Base-by-base conservation (phyloP, 352 stramenopile genomes). In the Aphanomyces astaci region DNA sequence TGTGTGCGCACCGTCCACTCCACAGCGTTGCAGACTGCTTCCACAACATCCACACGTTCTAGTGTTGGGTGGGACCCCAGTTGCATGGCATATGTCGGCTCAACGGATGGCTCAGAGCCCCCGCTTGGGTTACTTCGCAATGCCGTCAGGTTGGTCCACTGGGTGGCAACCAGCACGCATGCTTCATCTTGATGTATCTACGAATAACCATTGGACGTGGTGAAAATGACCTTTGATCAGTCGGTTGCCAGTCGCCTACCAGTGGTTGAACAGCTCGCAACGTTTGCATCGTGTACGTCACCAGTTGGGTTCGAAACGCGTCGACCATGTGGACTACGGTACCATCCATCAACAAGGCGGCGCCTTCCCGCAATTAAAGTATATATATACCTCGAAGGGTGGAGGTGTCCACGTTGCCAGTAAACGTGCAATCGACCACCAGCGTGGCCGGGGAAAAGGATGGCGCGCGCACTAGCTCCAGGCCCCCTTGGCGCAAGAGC, bases 141-240 rank as follows among this genome's bases (percentile, higher is more conserved):
- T 19, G 13, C 13, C 4, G 45, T 53, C 45, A 53, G 45, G 45
- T 53, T 53, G 45, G 45, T 53, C 45, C 13, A n/a, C 4, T 25
- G 9, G 13, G 45, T 53, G 45, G 45, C 13, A 27, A n/a, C 13
- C 13, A 53, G 19, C 9, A n/a, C 13, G 19, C 45, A 53, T 25
- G 22, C 13, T 53, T 53, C 45, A 53, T 53, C 45, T 53, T 25
- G 45, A 9, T 53, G 45, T n/a, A 53, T 53, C 45, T 53, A 53
- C 45, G 15, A 43, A 15, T n/a, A n/a, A n/a, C n/a, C n/a, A n/a
- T n/a, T n/a, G n/a, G n/a, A n/a, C n/a, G n/a, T n/a, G n/a, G n/a
- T n/a, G n/a, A n/a, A n/a, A n/a, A n/a, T n/a, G n/a, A n/a, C n/a
- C n/a, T n/a, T n/a, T n/a, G n/a, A n/a, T n/a, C n/a, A n/a, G n/a